Evolutionary conservation across 352 stramenopile genomes (phyloP).

Genomic region (Phytophthora sojae): DNA sequence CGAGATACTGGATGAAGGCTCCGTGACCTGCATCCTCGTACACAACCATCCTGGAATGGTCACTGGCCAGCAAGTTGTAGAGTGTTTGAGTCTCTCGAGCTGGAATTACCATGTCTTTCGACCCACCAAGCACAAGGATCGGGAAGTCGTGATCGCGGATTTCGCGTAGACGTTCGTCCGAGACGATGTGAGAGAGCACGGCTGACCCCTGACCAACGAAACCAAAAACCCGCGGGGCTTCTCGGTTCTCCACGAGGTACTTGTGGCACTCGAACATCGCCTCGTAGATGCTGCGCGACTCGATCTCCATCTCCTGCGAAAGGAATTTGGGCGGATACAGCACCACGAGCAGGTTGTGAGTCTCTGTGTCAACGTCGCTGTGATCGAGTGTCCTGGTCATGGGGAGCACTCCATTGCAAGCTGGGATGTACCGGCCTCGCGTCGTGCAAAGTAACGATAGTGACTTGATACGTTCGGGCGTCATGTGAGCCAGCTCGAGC

Average conservation of each 20-base stretch:
- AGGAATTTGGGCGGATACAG: constrained; percentile 44
- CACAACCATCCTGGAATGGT: constrained; percentile 43
- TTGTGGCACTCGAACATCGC: constrained; percentile 46
- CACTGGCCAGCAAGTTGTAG: constrained; percentile 35
- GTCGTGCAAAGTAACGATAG: constrained; percentile 55
- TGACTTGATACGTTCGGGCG: constrained; percentile 45
- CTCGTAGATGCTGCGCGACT: constrained; percentile 34
- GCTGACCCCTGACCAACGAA: constrained; percentile 46
- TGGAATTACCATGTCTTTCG: constrained; percentile 45
- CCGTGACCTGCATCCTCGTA: constrained; percentile 52
- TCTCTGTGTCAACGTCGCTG: constrained; percentile 34
- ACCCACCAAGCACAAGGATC: constrained; percentile 43
- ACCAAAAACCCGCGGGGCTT: constrained; percentile 34
- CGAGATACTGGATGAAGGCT: constrained; percentile 54
- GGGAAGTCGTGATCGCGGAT: constrained; percentile 48
- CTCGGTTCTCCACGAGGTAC: constrained; percentile 39
- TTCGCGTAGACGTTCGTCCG: constrained; percentile 41
- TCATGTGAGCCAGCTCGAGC: constrained; percentile 43
- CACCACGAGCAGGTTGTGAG: constrained; percentile 42
- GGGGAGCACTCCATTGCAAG: constrained; percentile 33
- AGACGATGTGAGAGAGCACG: constrained; percentile 49
- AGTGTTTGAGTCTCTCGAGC: constrained; percentile 35
- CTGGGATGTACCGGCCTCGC: constrained; percentile 42
- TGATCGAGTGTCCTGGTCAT: constrained; percentile 42
- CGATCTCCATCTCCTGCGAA: constrained; percentile 39